Conservation (phyloP, 495 filamentous ascomycete genomes). For the Aspergillus haitiensis region DNA sequence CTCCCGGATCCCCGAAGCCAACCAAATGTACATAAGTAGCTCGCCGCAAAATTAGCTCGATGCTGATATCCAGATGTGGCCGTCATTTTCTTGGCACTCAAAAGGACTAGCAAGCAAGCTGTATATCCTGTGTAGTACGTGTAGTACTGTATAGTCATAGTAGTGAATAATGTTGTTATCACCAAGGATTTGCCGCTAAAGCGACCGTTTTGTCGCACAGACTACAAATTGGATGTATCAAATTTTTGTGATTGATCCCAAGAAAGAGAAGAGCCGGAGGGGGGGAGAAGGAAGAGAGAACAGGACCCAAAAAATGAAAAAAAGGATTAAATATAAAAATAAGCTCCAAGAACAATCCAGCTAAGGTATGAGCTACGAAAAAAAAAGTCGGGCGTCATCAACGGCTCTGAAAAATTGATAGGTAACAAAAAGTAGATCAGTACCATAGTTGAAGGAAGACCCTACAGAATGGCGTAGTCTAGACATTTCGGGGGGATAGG, state of each 20-base stretch:
- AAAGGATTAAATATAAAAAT: too few species aligned
- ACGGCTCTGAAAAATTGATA: neutral
- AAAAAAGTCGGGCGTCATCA: neutral
- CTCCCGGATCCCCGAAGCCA: neutral
- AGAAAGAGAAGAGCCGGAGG: neutral
- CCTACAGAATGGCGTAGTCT: neutral
- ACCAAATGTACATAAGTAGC: neutral
- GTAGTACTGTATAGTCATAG: too few species aligned
- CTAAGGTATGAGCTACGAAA: neutral
- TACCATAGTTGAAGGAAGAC: neutral
- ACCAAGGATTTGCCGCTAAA: constrained; percentile 7
- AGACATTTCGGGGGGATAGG: neutral
- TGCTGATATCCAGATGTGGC: constrained; percentile 6
- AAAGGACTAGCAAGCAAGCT: neutral
- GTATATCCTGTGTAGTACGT: too few species aligned
- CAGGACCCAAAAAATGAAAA: too few species aligned
- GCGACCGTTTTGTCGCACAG: constrained; percentile 26
- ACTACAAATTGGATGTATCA: constrained; percentile 10
- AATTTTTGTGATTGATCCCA: constrained; percentile 6
- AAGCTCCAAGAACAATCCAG: too few species aligned
- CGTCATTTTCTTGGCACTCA: constrained; percentile 6
- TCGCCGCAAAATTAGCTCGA: constrained; percentile 1
- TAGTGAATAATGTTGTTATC: constrained; percentile 4
- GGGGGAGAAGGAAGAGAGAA: neutral
- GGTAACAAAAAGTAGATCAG: neutral